Conservation (phyloP, 140 eudicot species). For the Cichorium intybus region DNA sequence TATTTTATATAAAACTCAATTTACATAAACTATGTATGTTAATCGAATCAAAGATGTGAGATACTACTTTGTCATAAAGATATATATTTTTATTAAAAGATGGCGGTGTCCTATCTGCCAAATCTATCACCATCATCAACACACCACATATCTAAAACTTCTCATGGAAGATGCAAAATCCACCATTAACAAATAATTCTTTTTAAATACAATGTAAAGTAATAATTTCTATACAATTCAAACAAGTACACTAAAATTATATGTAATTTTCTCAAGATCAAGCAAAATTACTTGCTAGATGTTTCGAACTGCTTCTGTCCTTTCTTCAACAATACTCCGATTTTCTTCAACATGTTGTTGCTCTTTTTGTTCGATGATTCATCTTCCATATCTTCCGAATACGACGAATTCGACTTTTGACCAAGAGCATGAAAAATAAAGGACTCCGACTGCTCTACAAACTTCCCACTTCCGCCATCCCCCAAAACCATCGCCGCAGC, state of each 20-base stretch:
- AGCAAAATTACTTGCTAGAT: constrained; percentile 9
- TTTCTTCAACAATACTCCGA: constrained; percentile 77
- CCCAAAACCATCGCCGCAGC: constrained; percentile 84
- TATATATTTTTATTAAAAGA: neutral
- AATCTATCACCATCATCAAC: neutral
- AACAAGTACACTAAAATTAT: constrained; percentile 1
- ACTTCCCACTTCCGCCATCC: constrained; percentile 40
- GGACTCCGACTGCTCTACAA: constrained; percentile 52
- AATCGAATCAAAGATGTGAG: too few relatives aligned
- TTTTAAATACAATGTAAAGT: neutral
- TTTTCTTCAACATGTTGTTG: constrained; percentile 75
- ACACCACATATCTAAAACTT: neutral
- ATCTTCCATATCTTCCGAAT: constrained; percentile 65
- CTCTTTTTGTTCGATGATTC: constrained; percentile 64
- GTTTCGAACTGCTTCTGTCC: constrained; percentile 50
- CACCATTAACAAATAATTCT: neutral
- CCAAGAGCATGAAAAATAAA: constrained; percentile 49
- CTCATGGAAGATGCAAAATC: constrained; percentile 5
- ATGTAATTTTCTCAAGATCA: neutral
- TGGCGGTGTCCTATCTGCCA: neutral
- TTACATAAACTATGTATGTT: too few relatives aligned
- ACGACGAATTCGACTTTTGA: constrained; percentile 54
- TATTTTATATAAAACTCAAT: too few relatives aligned
- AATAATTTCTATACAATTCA: constrained; percentile 7
- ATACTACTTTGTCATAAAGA: neutral